phyloP scores from a whole-genome alignment of 106 monocot genomes.

The Dioscorea dumetorum region DNA sequence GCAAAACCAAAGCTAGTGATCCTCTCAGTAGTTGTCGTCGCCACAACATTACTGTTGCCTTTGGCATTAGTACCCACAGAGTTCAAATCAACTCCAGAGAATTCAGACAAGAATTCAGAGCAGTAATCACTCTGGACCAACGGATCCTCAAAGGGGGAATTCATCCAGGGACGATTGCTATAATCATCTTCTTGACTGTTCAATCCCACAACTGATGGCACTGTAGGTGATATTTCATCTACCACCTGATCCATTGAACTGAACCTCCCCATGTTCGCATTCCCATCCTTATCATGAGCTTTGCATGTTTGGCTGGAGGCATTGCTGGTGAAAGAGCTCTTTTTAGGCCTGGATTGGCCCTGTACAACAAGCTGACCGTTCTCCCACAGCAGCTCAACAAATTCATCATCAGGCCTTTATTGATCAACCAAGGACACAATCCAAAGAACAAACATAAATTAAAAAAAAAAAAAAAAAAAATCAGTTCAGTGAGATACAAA shows the following conservation, averaged over 20 bases:
- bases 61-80: constrained; percentile 4
- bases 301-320: constrained; percentile 2
- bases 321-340: constrained; percentile 7
- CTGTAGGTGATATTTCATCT: constrained; percentile 8
- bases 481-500: not conserved
- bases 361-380: constrained; percentile 55
- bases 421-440: not conserved
- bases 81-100: constrained; percentile 16
- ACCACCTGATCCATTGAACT: constrained; percentile 1
- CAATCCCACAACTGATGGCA: not conserved
- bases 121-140: constrained; percentile 24
- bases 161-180: constrained; percentile 40
- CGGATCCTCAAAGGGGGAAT: constrained; percentile 56
- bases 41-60: not conserved
- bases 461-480: no score
- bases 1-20: not conserved
- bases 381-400: constrained; percentile 57
- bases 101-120: constrained; percentile 54
- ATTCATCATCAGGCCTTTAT: constrained; percentile 32
- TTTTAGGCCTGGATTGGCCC: constrained; percentile 28
- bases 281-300: constrained; percentile 22
- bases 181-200: constrained; percentile 26
- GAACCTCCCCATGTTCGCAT: constrained; percentile 7
- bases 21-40: not conserved
- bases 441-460: not conserved